phyloP scores from a whole-genome alignment of 2,329 filamentous ascomycete genomes.

The Xylariaceae sp. region DNA sequence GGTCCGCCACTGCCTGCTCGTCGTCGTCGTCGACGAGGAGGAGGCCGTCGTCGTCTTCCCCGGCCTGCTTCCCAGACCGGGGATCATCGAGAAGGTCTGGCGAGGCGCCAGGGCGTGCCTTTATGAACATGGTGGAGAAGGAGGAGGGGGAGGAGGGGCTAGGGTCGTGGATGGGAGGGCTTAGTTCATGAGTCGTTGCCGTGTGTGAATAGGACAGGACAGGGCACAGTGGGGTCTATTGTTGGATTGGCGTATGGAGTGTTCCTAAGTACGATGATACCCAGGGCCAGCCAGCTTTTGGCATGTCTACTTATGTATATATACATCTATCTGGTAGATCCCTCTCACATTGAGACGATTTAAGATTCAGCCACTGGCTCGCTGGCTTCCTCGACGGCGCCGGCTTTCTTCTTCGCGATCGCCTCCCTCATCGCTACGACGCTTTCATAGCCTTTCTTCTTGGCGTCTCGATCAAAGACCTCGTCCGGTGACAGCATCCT shows the following conservation, averaged over 20 bases:
- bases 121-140: conserved; percentile 60
- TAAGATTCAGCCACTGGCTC: conserved; percentile 1
- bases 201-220: neutral
- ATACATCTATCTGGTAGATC: neutral
- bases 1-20: conserved; percentile 84
- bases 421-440: conserved; percentile 48
- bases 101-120: conserved; percentile 80
- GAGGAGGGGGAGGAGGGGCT: conserved; percentile 37
- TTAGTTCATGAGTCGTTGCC: conserved; percentile 10
- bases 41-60: conserved; percentile 96
- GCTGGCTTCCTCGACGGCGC: conserved; percentile 13
- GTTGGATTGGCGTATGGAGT: conserved; percentile 10
- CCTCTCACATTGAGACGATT: neutral
- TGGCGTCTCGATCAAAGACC: conserved; percentile 64
- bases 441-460: conserved; percentile 59
- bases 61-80: conserved; percentile 70
- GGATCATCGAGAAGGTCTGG: conserved; percentile 87
- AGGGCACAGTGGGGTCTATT: neutral
- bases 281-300: neutral
- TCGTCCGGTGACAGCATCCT: conserved; percentile 54
- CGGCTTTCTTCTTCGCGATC: conserved; percentile 24
- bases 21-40: conserved; percentile 86
- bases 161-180: conserved; percentile 9
- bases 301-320: neutral
- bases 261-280: conserved; percentile 11